Percentiles rank a stretch among this genome's conserved stretches.
Evolutionary conservation across 2,329 filamentous ascomycete species (phyloP).

Genomic region (Epichloe gansuensis): DNA sequence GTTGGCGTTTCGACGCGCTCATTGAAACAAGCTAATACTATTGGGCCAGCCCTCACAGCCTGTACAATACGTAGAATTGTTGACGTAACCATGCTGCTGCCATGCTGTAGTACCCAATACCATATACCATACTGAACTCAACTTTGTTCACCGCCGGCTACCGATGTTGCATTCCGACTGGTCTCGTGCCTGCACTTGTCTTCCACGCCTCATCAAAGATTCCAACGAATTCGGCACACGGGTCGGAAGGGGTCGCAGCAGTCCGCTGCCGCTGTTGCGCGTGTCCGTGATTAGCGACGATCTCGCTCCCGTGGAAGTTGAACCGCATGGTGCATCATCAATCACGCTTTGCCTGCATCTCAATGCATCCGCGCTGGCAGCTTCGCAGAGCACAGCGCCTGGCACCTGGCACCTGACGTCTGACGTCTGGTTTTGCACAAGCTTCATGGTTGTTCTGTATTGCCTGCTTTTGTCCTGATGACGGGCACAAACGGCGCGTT

Average conservation of each 20-base stretch:
- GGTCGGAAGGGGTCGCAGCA: neutral
- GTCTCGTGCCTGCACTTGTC: neutral
- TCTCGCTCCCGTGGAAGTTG: neutral
- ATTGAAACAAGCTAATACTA: too few relatives aligned
- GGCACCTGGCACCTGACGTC: neutral
- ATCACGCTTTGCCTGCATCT: neutral
- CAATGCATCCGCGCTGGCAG: neutral
- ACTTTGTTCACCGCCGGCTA: neutral
- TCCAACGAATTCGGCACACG: neutral
- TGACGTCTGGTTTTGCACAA: neutral
- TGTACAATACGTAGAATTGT: too few relatives aligned
- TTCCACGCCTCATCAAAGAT: neutral
- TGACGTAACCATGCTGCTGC: neutral
- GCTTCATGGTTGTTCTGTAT: neutral
- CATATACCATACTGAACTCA: neutral
- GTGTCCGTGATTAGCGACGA: neutral
- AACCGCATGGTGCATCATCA: neutral
- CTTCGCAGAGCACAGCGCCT: neutral
- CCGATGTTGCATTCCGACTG: neutral
- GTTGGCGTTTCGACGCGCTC: too few relatives aligned
- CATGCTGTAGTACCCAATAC: too few relatives aligned
- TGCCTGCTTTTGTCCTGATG: neutral
- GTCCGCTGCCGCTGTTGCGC: neutral
- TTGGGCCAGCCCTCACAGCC: too few relatives aligned
- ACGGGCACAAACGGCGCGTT: neutral